phyloP scores from a whole-genome alignment of 257 asterid species.

The Solanum pinnatisectum region DNA sequence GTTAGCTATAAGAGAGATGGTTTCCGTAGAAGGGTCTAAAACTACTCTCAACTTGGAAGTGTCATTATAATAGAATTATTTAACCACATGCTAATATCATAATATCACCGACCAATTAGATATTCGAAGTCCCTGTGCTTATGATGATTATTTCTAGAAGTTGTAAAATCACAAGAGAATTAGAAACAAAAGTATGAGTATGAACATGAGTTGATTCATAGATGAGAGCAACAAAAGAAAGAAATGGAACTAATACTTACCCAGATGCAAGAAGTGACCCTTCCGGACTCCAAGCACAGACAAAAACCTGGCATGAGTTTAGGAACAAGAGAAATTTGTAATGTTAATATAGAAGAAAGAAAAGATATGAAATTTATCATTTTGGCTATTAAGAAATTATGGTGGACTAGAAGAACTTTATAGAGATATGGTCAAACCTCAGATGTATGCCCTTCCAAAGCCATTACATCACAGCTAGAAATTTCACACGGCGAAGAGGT shows the following conservation, averaged over 20 bases:
- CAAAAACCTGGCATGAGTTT: constrained; percentile 62
- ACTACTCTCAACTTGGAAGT: not conserved
- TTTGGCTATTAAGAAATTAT: not conserved
- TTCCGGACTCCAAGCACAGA: constrained; percentile 89
- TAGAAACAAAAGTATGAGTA: not conserved
- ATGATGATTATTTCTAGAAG: not conserved
- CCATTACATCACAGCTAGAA: constrained; percentile 56
- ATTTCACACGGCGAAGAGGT: constrained; percentile 59
- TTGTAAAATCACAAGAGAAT: not conserved
- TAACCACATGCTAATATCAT: not conserved
- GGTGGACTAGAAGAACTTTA: not conserved
- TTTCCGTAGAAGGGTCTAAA: not conserved
- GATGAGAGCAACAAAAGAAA: not conserved
- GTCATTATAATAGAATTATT: too few relatives aligned
- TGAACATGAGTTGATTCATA: not conserved
- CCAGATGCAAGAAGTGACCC: constrained; percentile 97
- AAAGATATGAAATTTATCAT: not conserved
- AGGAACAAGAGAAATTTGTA: not conserved
- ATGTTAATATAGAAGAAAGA: not conserved
- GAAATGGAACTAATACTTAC: constrained; percentile 29
- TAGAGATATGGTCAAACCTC: constrained; percentile 45
- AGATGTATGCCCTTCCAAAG: constrained; percentile 92
- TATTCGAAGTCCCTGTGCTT: not conserved
- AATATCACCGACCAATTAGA: too few relatives aligned
- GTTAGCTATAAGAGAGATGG: not conserved